These are phyloP conservation scores for Glonium stellatum DNA, from an alignment of 495 filamentous ascomycete species.

Conservation along the genomic window DNA sequence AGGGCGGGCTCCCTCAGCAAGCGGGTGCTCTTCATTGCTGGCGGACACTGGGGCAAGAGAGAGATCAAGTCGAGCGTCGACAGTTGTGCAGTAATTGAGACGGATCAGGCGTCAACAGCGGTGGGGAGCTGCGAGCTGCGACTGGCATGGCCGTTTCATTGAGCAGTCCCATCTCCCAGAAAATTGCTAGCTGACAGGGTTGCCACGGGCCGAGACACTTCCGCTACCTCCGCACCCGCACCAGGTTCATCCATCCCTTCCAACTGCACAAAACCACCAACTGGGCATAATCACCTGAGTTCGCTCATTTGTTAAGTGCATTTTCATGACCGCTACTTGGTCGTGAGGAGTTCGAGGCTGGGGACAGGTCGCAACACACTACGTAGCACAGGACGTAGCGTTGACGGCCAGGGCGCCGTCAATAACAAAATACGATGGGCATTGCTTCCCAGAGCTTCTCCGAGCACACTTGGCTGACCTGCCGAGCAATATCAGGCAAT, in stretches of 20 bases:
- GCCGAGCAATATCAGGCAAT: too few species aligned
- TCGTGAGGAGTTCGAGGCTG: neutral
- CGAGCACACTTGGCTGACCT: too few species aligned
- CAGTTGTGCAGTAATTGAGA: neutral
- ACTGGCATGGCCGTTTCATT: neutral
- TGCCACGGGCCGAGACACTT: neutral
- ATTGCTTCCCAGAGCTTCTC: too few species aligned
- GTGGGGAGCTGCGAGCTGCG: neutral
- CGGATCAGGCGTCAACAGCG: neutral
- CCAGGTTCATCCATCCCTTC: neutral
- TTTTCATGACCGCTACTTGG: neutral
- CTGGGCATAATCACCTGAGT: neutral
- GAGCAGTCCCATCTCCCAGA: neutral
- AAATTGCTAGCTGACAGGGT: neutral
- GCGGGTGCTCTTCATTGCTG: neutral
- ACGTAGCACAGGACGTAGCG: too few species aligned
- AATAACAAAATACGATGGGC: too few species aligned
- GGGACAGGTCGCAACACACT: too few species aligned
- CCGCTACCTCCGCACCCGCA: neutral
- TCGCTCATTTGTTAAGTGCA: neutral
- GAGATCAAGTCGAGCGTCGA: neutral
- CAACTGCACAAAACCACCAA: conserved; percentile 2
- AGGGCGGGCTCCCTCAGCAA: neutral
- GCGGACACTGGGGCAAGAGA: neutral
- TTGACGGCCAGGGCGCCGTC: too few species aligned